Conservation (phyloP, 257 asterid genomes). For the Paraleonurus japonicus region DNA sequence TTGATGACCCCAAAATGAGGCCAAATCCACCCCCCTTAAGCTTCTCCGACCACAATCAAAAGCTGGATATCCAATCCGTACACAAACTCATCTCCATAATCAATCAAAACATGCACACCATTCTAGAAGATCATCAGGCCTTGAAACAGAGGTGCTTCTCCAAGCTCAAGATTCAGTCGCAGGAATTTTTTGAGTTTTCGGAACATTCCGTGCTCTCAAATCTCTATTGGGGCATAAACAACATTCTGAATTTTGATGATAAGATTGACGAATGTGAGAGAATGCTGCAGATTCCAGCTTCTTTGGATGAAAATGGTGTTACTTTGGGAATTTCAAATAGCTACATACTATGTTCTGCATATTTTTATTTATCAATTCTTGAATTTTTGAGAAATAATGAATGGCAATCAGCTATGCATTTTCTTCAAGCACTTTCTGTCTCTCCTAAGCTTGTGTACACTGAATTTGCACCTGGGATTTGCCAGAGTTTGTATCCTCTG, state of each 20-base stretch:
- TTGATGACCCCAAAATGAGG: conserved; percentile 40
- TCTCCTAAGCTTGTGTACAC: conserved; percentile 51
- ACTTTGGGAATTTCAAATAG: conserved; percentile 63
- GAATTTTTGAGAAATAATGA: conserved; percentile 50
- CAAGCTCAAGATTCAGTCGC: conserved; percentile 48
- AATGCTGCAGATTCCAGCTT: conserved; percentile 88
- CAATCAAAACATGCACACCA: conserved; percentile 41
- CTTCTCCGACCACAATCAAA: conserved; percentile 38
- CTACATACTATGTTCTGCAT: conserved; percentile 51
- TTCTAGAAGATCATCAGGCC: conserved; percentile 41
- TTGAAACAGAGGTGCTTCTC: conserved; percentile 57
- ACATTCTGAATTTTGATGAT: conserved; percentile 11
- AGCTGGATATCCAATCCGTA: conserved; percentile 51
- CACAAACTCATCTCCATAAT: conserved; percentile 40
- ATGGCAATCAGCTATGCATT: conserved; percentile 74
- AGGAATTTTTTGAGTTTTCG: conserved; percentile 58
- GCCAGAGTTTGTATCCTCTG: conserved; percentile 36
- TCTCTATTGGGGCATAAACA: conserved; percentile 76
- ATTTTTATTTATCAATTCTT: conserved; percentile 60
- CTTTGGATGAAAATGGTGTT: conserved; percentile 55
- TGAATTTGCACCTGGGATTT: conserved; percentile 65
- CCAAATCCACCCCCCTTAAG: conserved; percentile 22
- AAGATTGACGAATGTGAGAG: conserved; percentile 58
- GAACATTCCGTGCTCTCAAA: conserved; percentile 75
- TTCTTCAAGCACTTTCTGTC: conserved; percentile 68